Evolutionary conservation across 2,329 filamentous ascomycete genomes (phyloP), one percentile per base, ranked within the genome.

Genomic region (Diaporthe ampelina): DNA sequence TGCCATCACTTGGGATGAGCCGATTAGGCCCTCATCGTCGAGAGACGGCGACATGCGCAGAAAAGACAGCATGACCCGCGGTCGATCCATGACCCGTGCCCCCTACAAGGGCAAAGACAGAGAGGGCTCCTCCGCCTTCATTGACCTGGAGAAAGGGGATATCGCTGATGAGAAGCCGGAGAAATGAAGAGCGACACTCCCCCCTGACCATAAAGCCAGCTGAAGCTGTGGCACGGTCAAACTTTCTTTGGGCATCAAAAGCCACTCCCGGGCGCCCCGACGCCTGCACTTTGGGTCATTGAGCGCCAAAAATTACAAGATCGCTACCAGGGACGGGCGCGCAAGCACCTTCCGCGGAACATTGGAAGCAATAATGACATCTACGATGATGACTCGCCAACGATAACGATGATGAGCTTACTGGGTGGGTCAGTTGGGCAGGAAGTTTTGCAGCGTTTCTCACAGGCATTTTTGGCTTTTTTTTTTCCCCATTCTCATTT

Each of bases 321-420:
- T 10, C 50, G 32, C 15, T 52, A 13, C 29, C n/a, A 40, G n/a
- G 19, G n/a, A 54, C 52, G 56, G 35, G 56, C 32, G 32, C 24
- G n/a, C 48, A n/a, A 40, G 63, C 63, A 68, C 15, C 45, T 37
- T 29, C 1, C 17, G 52, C 32, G n/a, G 8, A 40, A 40, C 10
- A 77, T 78, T 21, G 79, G 81, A 9, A 76, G 74, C 13, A 77
- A 76, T 32, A 74, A 77, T 13, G 81, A 81, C 17, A 82, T 83
- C 45, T 61, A 71, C 56, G 56, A 61, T 61, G 48, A 71, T 59
- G 69, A 61, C 69, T 71, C 29, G 69, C 15, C 45, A 71, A 71
- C 26, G 45, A 61, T 57, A n/a, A 54, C 35, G 56, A 59, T 37
- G 52, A 40, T 43, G 58, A 71, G 29, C 52, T 35, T 40, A 54